Conservation (phyloP, 2,329 filamentous ascomycete genomes). For the Aspergillus piperis region DNA sequence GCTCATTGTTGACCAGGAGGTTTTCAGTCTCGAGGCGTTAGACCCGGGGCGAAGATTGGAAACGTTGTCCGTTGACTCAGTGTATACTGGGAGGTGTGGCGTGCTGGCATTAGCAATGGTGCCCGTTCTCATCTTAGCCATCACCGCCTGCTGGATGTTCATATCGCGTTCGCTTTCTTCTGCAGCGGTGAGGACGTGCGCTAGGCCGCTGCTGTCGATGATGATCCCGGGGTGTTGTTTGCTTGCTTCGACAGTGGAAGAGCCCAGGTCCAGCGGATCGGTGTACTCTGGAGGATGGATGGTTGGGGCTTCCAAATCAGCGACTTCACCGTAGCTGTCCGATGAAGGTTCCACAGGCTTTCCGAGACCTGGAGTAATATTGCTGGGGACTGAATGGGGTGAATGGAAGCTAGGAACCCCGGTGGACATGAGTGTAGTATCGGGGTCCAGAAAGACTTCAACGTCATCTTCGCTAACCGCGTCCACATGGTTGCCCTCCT, state of each 20-base stretch:
- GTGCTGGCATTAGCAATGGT: background rate
- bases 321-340: background rate
- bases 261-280: slow-evolving; percentile 2
- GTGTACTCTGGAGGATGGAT: background rate
- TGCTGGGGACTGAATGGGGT: slow-evolving; percentile 6
- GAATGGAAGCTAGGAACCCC: slow-evolving; percentile 19
- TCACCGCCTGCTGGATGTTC: slow-evolving; percentile 27
- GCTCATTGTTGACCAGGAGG: slow-evolving; percentile 10
- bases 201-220: slow-evolving; percentile 24
- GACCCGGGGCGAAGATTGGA: background rate
- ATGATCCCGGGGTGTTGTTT: slow-evolving; percentile 20
- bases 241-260: background rate
- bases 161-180: slow-evolving; percentile 24
- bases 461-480: slow-evolving; percentile 13
- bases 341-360: slow-evolving; percentile 5
- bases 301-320: background rate
- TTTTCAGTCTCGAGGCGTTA: slow-evolving; percentile 7
- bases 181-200: slow-evolving; percentile 20
- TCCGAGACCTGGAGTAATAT: slow-evolving; percentile 13
- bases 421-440: slow-evolving; percentile 8
- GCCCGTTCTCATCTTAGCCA: slow-evolving; percentile 28
- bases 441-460: slow-evolving; percentile 23
- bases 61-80: background rate
- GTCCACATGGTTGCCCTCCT: background rate
- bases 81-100: background rate